A percentile compares a stretch with the other conserved stretches of the same genome.
Conservation (phyloP, 371 early-diverging fungal species). For the Rhizopus delemar region DNA sequence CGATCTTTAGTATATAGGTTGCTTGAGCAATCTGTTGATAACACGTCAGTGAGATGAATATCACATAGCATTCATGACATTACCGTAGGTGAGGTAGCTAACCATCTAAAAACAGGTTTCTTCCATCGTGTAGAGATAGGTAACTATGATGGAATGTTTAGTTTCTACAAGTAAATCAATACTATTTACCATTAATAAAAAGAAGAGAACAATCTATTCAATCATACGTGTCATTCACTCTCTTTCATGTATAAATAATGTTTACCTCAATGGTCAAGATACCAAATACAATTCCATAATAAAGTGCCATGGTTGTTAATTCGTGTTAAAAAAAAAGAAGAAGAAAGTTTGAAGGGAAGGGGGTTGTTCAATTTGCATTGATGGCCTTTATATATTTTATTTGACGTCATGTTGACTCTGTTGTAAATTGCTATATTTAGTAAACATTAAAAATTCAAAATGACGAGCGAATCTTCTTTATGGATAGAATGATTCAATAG, state of each 20-base stretch:
- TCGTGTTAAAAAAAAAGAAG: not conserved
- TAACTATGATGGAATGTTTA: slow-evolving; percentile 26
- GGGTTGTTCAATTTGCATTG: not conserved
- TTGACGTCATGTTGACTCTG: slow-evolving; percentile 10
- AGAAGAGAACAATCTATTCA: slow-evolving; percentile 46
- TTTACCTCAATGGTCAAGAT: slow-evolving; percentile 45
- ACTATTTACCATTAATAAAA: slow-evolving; percentile 39
- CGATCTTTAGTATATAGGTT: slow-evolving; percentile 51
- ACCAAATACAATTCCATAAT: slow-evolving; percentile 44
- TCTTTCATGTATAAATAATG: too few species aligned
- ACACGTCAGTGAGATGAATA: slow-evolving; percentile 1
- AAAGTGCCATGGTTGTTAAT: slow-evolving; percentile 41
- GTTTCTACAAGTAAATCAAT: not conserved
- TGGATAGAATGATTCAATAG: too few species aligned
- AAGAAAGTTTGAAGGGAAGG: not conserved
- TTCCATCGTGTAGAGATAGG: slow-evolving; percentile 58
- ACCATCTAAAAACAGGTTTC: slow-evolving; percentile 52
- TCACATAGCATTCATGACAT: not conserved
- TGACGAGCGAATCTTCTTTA: not conserved
- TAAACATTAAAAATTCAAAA: not conserved
- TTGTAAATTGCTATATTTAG: not conserved
- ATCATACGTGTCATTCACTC: not conserved
- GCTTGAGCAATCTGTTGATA: slow-evolving; percentile 40
- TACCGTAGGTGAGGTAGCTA: slow-evolving; percentile 46
- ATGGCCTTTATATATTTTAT: not conserved